These are phyloP conservation scores for Lonicera japonica DNA, from an alignment of 129 eudicot species.

Conservation along the genomic window DNA sequence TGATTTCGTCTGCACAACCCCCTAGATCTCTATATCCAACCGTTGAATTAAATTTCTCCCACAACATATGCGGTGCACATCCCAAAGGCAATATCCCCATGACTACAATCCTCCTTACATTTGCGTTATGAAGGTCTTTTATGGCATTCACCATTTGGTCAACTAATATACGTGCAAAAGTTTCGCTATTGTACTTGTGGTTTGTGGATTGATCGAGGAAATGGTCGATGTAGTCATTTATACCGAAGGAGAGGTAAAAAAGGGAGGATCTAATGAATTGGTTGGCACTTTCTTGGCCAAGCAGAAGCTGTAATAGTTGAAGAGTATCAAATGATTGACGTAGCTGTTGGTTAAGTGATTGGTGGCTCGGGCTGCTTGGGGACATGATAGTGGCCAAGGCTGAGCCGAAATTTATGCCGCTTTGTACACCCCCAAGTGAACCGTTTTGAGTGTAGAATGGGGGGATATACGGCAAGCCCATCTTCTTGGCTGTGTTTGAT, in stretches of 20 bases:
- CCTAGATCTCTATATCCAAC: neutral
- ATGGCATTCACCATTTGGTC: constrained; percentile 51
- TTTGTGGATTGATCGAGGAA: constrained; percentile 23
- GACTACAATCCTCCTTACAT: constrained; percentile 47
- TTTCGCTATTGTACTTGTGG: constrained; percentile 2
- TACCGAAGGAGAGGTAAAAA: constrained; percentile 75
- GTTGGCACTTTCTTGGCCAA: constrained; percentile 40
- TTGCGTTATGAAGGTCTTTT: constrained; percentile 42
- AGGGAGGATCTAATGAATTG: constrained; percentile 44
- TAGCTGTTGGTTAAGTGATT: constrained; percentile 68
- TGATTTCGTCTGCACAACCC: constrained; percentile 43
- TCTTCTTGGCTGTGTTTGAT: constrained; percentile 41
- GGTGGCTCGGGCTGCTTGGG: constrained; percentile 39
- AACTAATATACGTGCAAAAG: constrained; percentile 30
- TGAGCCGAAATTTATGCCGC: constrained; percentile 59
- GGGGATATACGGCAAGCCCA: constrained; percentile 36
- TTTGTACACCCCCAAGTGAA: constrained; percentile 31
- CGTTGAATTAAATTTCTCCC: constrained; percentile 4
- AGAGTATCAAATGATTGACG: constrained; percentile 60
- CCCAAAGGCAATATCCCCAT: constrained; percentile 70
- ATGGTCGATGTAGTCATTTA: constrained; percentile 54
- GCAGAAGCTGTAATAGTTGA: constrained; percentile 56
- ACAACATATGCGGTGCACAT: constrained; percentile 49
- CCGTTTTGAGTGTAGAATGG: constrained; percentile 67
- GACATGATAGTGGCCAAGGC: constrained; percentile 54